These are phyloP conservation scores for Boletus vinaceobasis DNA, from an alignment of 768 basidiomycete genomes.

Conservation along the genomic window DNA sequence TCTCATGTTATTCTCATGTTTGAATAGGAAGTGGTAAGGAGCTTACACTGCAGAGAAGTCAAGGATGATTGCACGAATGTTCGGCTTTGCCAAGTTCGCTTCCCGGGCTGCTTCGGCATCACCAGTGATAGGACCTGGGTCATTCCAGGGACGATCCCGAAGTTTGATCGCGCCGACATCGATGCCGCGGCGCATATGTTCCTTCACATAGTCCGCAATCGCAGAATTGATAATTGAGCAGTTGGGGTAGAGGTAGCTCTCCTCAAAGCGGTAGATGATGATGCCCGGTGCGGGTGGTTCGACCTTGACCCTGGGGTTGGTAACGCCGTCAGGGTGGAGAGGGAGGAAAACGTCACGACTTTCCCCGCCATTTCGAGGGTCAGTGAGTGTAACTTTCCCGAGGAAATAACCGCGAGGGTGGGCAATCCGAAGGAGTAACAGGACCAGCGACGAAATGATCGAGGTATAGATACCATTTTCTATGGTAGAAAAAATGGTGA, in stretches of 20 bases:
- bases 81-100: conserved; percentile 55
- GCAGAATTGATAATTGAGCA: conserved; percentile 62
- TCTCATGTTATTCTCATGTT: not conserved
- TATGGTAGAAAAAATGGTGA: conserved; percentile 90
- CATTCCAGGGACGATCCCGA: conserved; percentile 91
- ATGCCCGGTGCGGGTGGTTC: conserved; percentile 81
- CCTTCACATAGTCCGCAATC: conserved; percentile 80
- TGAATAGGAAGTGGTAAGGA: not conserved
- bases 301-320: conserved; percentile 69
- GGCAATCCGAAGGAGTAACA: conserved; percentile 84
- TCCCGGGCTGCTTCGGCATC: conserved; percentile 45
- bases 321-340: conserved; percentile 54
- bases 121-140: conserved; percentile 66
- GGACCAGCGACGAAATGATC: conserved; percentile 69
- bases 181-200: conserved; percentile 68
- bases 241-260: conserved; percentile 86
- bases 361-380: conserved; percentile 31
- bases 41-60: conserved; percentile 81
- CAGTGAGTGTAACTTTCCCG: conserved; percentile 68
- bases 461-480: conserved; percentile 92
- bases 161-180: conserved; percentile 63
- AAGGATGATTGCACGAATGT: conserved; percentile 81
- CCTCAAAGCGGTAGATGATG: conserved; percentile 88
- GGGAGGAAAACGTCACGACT: conserved; percentile 84
- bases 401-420: conserved; percentile 89